Conservation (phyloP, 495 filamentous ascomycete genomes). For the Podospora anserina region DNA sequence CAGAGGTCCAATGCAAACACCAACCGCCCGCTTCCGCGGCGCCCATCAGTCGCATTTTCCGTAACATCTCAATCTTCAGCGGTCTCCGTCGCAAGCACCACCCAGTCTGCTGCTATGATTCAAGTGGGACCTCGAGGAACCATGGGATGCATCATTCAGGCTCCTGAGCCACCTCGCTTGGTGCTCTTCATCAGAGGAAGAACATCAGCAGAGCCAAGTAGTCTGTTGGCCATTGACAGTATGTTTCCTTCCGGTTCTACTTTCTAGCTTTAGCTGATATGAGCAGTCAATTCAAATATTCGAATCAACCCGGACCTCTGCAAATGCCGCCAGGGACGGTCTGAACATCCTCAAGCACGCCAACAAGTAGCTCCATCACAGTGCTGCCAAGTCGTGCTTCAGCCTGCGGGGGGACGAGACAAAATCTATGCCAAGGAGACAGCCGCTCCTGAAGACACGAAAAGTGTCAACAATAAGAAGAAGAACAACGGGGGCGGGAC, state of each 20-base stretch:
- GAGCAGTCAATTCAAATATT: constrained; percentile 12
- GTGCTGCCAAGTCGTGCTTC: background rate
- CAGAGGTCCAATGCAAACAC: background rate
- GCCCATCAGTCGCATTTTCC: background rate
- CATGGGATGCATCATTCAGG: constrained; percentile 13
- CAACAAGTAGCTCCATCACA: background rate
- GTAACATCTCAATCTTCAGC: constrained; percentile 1
- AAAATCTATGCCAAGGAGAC: constrained; percentile 8
- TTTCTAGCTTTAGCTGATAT: background rate
- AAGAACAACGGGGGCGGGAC: background rate
- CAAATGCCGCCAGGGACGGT: constrained; percentile 5
- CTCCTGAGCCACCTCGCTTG: constrained; percentile 13
- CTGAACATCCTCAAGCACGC: background rate
- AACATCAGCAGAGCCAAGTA: background rate
- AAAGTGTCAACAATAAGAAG: background rate
- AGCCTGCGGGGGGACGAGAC: background rate
- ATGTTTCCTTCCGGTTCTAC: background rate
- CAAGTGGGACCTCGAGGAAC: constrained; percentile 13
- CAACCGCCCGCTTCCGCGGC: background rate
- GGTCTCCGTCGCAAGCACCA: background rate
- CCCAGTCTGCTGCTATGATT: constrained; percentile 1
- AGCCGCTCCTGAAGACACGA: background rate
- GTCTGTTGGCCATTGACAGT: constrained; percentile 15
- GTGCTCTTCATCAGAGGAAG: constrained; percentile 11
- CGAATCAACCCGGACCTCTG: constrained; percentile 17